Evolutionary conservation across 345 rosid species (phyloP), one percentile per base, ranked within the genome.

Genomic region (Eucalyptus regnans): DNA sequence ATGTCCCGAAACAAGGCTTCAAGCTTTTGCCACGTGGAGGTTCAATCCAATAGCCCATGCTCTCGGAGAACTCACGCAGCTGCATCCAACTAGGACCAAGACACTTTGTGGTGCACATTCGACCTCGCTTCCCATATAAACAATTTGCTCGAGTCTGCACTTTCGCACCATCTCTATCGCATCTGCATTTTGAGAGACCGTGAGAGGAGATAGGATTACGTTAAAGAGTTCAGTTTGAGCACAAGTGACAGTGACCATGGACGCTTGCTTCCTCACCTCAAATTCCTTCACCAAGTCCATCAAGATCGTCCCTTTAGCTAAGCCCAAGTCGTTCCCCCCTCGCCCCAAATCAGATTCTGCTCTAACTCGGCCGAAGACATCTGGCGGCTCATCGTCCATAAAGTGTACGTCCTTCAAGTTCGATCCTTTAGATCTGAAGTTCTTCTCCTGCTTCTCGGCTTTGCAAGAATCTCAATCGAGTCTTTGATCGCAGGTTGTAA

Each of bases 231-330:
- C 23, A 37, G 83, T 76, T 20, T 10, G 83, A 37, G 83, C 83
- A 20, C 5, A 9, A 41, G 83, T 11, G 48, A 76, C 83, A 41
- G 83, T 29, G 80, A 20, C 86, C 88, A 96, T 97, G 99, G 97
- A 96, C 89, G 95, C 97, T 93, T 93, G 97, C 90, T 94, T 94
- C 87, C 94, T 96, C 79, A 90, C 94, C 68, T 92, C 97, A 58
- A 95, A 94, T 89, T 89, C 99, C 84, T 93, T 94, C 93, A 83
- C 93, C 90, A 92, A 92, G 60, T 33, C 92, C 62, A 79, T 88
- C 49, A 96, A 94, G 52, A 56, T 91, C 88, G 89, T 84, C 60
- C 93, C 97, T 89, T 94, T 90, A 90, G 84, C 96, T 23, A 89
- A 91, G 92, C 50, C 83, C 83, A 76, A 10, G 29, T 86, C 87